Conservation (phyloP, 208 protist genomes). For the Trypanosoma rangeli region DNA sequence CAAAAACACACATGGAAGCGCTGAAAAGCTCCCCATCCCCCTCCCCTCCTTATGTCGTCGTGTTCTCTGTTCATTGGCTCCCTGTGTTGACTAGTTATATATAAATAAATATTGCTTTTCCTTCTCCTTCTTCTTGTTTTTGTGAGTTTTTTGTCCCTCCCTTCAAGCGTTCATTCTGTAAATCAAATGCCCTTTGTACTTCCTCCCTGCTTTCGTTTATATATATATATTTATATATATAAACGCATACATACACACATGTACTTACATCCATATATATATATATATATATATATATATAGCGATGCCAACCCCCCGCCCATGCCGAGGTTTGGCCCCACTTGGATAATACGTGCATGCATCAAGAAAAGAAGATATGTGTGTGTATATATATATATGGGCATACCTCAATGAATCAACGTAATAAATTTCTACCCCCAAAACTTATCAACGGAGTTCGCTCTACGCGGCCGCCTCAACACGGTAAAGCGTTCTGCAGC, state of each 20-base stretch:
- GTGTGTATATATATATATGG: background rate
- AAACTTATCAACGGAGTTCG: background rate
- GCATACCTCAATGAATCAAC: background rate
- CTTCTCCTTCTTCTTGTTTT: conserved; percentile 8
- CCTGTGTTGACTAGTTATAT: no score
- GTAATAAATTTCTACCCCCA: background rate
- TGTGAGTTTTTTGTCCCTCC: background rate
- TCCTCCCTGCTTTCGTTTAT: background rate
- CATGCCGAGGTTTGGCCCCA: background rate
- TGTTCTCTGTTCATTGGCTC: no score
- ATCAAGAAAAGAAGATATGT: no score
- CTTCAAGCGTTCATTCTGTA: background rate
- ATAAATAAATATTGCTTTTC: background rate
- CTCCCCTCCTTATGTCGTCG: no score
- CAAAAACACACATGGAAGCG: no score
- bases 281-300: background rate
- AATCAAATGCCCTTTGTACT: background rate
- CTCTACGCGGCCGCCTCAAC: background rate
- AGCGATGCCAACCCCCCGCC: no score
- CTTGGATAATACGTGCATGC: background rate
- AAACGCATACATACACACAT: background rate
- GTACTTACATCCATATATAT: background rate
- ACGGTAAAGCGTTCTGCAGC: conserved; percentile 61
- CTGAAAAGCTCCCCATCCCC: no score
- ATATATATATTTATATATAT: background rate